phyloP scores from a whole-genome alignment of 768 basidiomycete species.

The Termitomyces sp. region DNA sequence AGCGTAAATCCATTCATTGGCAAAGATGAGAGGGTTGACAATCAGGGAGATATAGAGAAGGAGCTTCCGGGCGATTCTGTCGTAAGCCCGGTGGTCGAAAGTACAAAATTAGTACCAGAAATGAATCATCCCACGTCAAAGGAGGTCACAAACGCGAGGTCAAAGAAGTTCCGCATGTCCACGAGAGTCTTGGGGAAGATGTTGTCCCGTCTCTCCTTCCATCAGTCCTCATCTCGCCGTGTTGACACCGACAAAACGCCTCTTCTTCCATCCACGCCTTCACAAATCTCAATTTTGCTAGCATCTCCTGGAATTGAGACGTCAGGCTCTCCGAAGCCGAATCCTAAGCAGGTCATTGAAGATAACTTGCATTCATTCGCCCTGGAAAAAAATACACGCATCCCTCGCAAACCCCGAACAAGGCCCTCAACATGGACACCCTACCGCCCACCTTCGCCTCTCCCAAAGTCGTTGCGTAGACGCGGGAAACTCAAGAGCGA shows the following conservation, averaged over 20 bases:
- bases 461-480: conserved; percentile 9
- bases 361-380: background rate
- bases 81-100: background rate
- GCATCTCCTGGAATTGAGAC: conserved; percentile 14
- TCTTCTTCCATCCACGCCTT: conserved; percentile 8
- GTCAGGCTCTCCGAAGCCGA: background rate
- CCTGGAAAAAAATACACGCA: background rate
- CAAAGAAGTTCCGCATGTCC: conserved; percentile 10
- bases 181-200: conserved; percentile 16
- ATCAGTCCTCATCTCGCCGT: conserved; percentile 1
- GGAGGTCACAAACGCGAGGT: conserved; percentile 1
- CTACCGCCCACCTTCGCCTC: conserved; percentile 17
- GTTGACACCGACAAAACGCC: conserved; percentile 1
- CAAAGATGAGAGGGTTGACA: conserved; percentile 1
- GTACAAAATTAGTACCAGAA: background rate
- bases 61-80: background rate
- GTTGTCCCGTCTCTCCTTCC: conserved; percentile 15
- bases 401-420: background rate
- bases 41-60: background rate
- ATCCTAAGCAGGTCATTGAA: background rate
- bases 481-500: conserved; percentile 8
- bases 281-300: conserved; percentile 12
- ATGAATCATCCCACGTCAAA: background rate
- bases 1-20: background rate
- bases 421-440: conserved; percentile 17